phyloP scores from a whole-genome alignment of 176 grass and related monocot genomes.

The maize (Zea mays) region Zm-B73-REFERENCE-NAM-5.0 NC_050104.1:141788001-141788500 shows the following conservation, averaged over 20 bases:
- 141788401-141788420: slow-evolving; percentile 61
- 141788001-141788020: slow-evolving; percentile 52
- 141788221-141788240: slow-evolving; percentile 42
- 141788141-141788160: no score
- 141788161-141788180: no score
- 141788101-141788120: not conserved
- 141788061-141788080: slow-evolving; percentile 72
- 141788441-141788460: no score
- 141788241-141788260: slow-evolving; percentile 47
- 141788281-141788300: no score
- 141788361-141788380: slow-evolving; percentile 66
- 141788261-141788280: slow-evolving; percentile 54
- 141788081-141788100: slow-evolving; percentile 76
- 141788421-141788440: slow-evolving; percentile 54
- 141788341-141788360: slow-evolving; percentile 38
- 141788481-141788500: no score
- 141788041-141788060: slow-evolving; percentile 73
- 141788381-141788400: slow-evolving; percentile 73
- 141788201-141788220: slow-evolving; percentile 50
- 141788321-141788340: slow-evolving; percentile 54
- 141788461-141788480: no score
- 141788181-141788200: slow-evolving; percentile 56
- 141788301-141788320: no score
- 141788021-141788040: slow-evolving; percentile 66
- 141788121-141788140: no score